Base-by-base conservation (phyloP, 169 alveolate genomes). In the Cryptosporidium muris region DNA sequence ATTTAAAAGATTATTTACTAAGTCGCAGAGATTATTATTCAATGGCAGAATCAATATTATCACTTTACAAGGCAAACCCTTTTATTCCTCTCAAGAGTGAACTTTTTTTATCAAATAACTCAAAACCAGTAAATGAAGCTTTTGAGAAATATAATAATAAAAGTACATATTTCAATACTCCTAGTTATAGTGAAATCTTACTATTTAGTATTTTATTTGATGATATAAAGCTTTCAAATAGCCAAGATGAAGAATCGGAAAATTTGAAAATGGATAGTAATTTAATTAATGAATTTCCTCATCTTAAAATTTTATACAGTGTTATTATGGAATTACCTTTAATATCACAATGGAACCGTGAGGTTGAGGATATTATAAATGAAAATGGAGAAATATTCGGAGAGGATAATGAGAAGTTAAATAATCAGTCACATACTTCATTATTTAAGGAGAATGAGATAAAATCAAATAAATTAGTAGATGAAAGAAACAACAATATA, bases 341-440 rank as follows among this genome's bases (percentile, higher is more conserved):
- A 4, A 74, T 74, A 25, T 58, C 82, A 58, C 82, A 74, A 45
- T 74, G 82, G 82, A 47, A 74, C 12, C 54, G 37, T 56, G 82
- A 74, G 48, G 45, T 74, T 42, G 82, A 74, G 4, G 47, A 74
- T 12, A 36, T 68, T 8, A 3, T 48, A 8, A 48, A 8, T 48
- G 9, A 40, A 51, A 64, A 47, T 12, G 51, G 51, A 12, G 63
- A 66, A n/a, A 51, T 37, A 34, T 12, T 40, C 6, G 40, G 16
- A 11, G 58, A 25, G 12, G 37, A 74, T 43, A 51, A 8, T 14
- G 63, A 52, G 7, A 52, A 52, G 12, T 4, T 25, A 14, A 14
- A 14, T 8, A 25, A 25, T 14, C 25, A 25, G 25, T 34, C 49
- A 34, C 16, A 54, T 7, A 7, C 11, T 16, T 5, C 65, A n/a